Evolutionary conservation across 2,329 filamentous ascomycete genomes (phyloP).

Genomic region (Bipolaris sorokiniana): DNA sequence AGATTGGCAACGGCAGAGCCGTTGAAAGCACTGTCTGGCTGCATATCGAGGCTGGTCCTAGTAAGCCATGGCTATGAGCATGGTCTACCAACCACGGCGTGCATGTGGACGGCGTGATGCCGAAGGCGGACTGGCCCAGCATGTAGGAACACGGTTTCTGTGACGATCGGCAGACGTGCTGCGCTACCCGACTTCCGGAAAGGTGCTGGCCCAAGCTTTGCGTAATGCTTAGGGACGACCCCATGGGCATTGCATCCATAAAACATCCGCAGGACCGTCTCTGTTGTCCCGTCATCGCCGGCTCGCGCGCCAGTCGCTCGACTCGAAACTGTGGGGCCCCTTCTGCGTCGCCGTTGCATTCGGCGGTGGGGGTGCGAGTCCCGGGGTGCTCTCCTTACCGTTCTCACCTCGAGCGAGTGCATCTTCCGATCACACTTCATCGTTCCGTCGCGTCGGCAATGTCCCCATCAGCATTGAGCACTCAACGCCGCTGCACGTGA

Average conservation of each 20-base stretch:
- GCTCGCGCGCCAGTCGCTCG: constrained; percentile 9
- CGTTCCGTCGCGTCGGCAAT: constrained; percentile 35
- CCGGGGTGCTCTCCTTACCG: constrained; percentile 14
- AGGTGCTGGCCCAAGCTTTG: constrained; percentile 5
- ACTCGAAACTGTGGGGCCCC: constrained; percentile 10
- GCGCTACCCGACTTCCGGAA: constrained; percentile 13
- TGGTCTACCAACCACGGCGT: constrained; percentile 20
- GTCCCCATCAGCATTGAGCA: constrained; percentile 17
- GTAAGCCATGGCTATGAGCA: constrained; percentile 19
- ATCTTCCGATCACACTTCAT: constrained; percentile 39
- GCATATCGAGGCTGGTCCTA: constrained; percentile 20
- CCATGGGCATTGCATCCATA: constrained; percentile 3
- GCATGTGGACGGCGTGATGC: constrained; percentile 17
- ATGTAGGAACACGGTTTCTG: constrained; percentile 6
- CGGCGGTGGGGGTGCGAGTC: constrained; percentile 15
- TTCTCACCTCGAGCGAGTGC: constrained; percentile 25
- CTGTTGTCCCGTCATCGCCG: constrained; percentile 7
- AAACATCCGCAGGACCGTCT: constrained; percentile 4
- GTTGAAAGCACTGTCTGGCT: constrained; percentile 22
- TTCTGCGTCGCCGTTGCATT: neutral
- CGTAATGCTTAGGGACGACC: constrained; percentile 3
- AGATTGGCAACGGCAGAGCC: constrained; percentile 19
- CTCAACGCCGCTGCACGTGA: constrained; percentile 30
- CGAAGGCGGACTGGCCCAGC: constrained; percentile 6
- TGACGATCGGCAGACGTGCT: constrained; percentile 15